Evolutionary conservation across 108 stramenopile genomes (phyloP).

Genomic region (Skeletonema tropicum): DNA sequence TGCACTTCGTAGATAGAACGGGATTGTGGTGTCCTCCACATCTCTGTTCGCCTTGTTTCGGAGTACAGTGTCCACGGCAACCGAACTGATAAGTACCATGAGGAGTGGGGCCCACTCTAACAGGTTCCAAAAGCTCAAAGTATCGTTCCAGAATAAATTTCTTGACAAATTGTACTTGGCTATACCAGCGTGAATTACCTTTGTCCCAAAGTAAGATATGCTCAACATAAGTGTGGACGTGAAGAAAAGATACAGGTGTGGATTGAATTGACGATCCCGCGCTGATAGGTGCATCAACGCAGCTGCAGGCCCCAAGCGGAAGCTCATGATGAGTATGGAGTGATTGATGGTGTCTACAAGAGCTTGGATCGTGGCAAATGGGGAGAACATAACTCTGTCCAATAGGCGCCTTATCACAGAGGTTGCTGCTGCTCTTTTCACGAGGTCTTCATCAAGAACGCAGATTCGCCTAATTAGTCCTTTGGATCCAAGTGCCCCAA

Average conservation of each 20-base stretch:
- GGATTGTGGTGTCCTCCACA: slow-evolving; percentile 30
- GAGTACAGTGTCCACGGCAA: slow-evolving; percentile 35
- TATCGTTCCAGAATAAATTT: slow-evolving; percentile 26
- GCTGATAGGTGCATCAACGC: slow-evolving; percentile 8
- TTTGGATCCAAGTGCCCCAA: not conserved
- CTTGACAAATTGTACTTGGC: slow-evolving; percentile 11
- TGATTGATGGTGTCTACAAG: slow-evolving; percentile 19
- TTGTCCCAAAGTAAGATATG: slow-evolving; percentile 16
- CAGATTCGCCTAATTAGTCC: slow-evolving; percentile 2
- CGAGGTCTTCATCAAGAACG: slow-evolving; percentile 10
- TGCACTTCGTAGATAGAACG: slow-evolving; percentile 33
- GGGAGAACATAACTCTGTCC: slow-evolving; percentile 16
- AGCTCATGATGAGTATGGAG: slow-evolving; percentile 10
- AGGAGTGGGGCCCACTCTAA: slow-evolving; percentile 54
- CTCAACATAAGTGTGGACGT: slow-evolving; percentile 10
- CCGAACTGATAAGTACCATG: slow-evolving; percentile 43
- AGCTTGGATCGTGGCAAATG: slow-evolving; percentile 13
- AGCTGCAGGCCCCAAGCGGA: slow-evolving; percentile 11
- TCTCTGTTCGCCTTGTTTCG: slow-evolving; percentile 31
- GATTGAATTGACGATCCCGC: not conserved
- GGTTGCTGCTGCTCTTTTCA: slow-evolving; percentile 9
- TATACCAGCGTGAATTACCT: slow-evolving; percentile 2
- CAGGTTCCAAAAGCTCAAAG: slow-evolving; percentile 68
- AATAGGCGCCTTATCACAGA: slow-evolving; percentile 5
- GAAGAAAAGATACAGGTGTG: slow-evolving; percentile 10